Conservation (phyloP, 73 alveolate genomes). For the Symbiodinium natans region DNA sequence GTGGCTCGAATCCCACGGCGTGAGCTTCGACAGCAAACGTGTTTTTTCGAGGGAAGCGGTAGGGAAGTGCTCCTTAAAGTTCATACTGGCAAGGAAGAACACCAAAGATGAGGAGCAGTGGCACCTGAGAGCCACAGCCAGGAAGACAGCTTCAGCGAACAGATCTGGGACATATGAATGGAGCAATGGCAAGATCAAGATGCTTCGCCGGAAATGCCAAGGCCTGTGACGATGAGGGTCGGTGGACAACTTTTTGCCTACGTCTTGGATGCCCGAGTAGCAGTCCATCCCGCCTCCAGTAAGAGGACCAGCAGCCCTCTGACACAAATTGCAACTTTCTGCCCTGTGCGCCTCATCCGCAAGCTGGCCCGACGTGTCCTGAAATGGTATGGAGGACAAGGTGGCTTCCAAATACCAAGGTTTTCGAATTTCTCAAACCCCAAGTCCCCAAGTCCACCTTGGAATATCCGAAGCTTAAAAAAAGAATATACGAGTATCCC, state of each 20-base stretch:
- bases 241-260: neutral
- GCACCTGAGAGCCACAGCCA: slow-evolving; percentile 41
- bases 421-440: too few species aligned
- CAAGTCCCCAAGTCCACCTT: too few species aligned
- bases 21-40: neutral
- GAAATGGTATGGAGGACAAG: too few species aligned
- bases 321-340: neutral
- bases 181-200: too few species aligned
- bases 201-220: neutral
- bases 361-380: neutral
- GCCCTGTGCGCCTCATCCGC: neutral
- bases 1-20: slow-evolving; percentile 20
- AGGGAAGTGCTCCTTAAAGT: slow-evolving; percentile 45
- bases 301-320: slow-evolving; percentile 30
- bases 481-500: too few species aligned
- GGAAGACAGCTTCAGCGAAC: too few species aligned
- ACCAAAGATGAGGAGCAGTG: slow-evolving; percentile 30
- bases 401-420: too few species aligned
- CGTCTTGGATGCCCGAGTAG: neutral
- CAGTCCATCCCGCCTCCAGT: neutral
- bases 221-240: neutral
- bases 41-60: neutral
- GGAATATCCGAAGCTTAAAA: too few species aligned
- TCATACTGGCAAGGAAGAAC: slow-evolving; percentile 18
- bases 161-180: too few species aligned